Conservation (phyloP, 75 land plant genomes). For the Sequoia sempervirens region DNA sequence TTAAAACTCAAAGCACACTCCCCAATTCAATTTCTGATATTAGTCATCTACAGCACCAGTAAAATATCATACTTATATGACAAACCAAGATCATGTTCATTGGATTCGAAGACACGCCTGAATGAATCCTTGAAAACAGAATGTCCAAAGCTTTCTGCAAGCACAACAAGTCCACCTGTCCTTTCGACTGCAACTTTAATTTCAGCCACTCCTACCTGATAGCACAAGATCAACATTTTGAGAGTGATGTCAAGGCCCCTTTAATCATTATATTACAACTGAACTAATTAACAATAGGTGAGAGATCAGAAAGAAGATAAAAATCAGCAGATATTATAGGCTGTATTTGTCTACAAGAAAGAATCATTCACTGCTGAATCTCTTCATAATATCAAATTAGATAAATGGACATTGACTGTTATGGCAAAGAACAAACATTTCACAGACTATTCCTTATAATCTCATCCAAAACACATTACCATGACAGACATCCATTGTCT, state of each 20-base stretch:
- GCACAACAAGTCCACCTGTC: constrained; percentile 93
- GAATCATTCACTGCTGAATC: not conserved
- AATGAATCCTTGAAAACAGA: constrained; percentile 95
- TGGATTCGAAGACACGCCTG: constrained; percentile 70
- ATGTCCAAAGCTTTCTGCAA: constrained; percentile 98
- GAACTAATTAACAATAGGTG: not conserved
- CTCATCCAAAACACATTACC: not conserved
- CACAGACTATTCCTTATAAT: not conserved
- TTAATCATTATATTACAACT: not conserved
- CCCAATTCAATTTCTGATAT: not conserved
- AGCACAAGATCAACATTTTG: not conserved
- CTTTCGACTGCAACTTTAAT: constrained; percentile 92
- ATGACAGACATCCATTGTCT: not conserved
- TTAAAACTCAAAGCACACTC: not conserved
- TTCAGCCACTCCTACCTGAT: constrained; percentile 95
- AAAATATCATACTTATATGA: constrained; percentile 75
- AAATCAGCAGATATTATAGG: not conserved
- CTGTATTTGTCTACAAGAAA: not conserved
- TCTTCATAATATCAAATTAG: not conserved
- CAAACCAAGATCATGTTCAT: constrained; percentile 71
- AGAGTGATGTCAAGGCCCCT: not conserved
- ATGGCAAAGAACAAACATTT: not conserved
- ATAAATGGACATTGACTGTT: not conserved
- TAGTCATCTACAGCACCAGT: not conserved
- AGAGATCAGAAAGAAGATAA: not conserved